These are phyloP conservation scores for Aquilaria yunnanensis DNA, from an alignment of 345 rosid species.

Conservation along the genomic window DNA sequence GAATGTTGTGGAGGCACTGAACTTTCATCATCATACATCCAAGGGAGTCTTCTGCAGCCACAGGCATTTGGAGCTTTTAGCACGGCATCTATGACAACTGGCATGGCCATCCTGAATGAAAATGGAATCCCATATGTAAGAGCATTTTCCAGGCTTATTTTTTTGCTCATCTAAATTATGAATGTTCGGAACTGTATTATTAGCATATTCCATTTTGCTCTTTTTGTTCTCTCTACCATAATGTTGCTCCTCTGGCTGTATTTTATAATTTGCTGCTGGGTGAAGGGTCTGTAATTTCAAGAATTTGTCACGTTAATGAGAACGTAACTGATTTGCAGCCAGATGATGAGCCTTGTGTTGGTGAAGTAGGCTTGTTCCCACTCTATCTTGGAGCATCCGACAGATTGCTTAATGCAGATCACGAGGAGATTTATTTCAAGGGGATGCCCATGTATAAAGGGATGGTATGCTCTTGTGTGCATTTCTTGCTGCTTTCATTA, in stretches of 20 bases:
- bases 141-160: conserved; percentile 1
- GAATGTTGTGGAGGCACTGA: conserved; percentile 94
- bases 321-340: conserved; percentile 31
- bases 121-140: conserved; percentile 61
- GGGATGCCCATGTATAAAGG: conserved; percentile 78
- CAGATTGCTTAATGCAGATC: conserved; percentile 80
- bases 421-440: conserved; percentile 61
- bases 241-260: background rate
- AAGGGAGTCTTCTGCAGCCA: conserved; percentile 65
- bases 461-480: conserved; percentile 38
- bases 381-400: conserved; percentile 63
- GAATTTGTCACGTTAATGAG: background rate
- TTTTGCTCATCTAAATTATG: background rate
- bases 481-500: background rate
- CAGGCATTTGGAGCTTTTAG: conserved; percentile 94
- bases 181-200: too few species aligned
- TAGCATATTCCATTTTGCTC: too few species aligned
- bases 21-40: conserved; percentile 70
- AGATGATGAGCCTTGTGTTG: conserved; percentile 66
- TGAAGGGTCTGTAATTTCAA: background rate
- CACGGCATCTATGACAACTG: conserved; percentile 60
- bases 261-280: background rate
- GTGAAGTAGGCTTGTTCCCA: conserved; percentile 84
- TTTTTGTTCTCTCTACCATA: too few species aligned
- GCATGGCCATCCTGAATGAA: conserved; percentile 71